Percentiles rank a stretch among this genome's conserved stretches.
phyloP scores from a whole-genome alignment of 805 yeast genomes.

The Wickerhamomyces mucosus region DNA sequence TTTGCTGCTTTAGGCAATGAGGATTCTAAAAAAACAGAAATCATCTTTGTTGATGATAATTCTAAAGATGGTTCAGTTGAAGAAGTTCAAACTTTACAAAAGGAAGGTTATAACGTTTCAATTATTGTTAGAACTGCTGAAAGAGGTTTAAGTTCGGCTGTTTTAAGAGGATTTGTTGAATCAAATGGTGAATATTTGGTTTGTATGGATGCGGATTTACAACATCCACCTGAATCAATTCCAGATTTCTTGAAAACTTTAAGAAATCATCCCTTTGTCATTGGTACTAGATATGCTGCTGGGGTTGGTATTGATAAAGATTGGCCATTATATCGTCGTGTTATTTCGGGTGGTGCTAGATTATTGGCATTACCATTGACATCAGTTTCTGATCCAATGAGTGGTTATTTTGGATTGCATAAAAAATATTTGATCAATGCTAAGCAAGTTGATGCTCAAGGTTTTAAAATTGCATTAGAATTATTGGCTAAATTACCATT shows the following conservation, averaged over 20 bases:
- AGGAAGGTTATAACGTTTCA: slow-evolving; percentile 37
- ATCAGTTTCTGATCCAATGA: slow-evolving; percentile 44
- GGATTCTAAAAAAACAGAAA: slow-evolving; percentile 32
- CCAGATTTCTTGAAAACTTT: slow-evolving; percentile 33
- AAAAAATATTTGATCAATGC: slow-evolving; percentile 30
- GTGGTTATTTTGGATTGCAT: slow-evolving; percentile 42
- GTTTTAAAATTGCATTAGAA: slow-evolving; percentile 42
- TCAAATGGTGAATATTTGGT: slow-evolving; percentile 37
- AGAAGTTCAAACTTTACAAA: slow-evolving; percentile 34
- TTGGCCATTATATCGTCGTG: slow-evolving; percentile 43
- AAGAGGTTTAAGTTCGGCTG: slow-evolving; percentile 42
- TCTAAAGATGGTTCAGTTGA: slow-evolving; percentile 44
- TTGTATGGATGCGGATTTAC: slow-evolving; percentile 47
- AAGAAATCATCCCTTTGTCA: slow-evolving; percentile 32
- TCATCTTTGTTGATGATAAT: slow-evolving; percentile 43
- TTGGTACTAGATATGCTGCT: slow-evolving; percentile 45
- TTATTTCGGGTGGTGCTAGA: slow-evolving; percentile 40
- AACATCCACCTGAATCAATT: slow-evolving; percentile 44
- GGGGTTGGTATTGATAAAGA: slow-evolving; percentile 46
- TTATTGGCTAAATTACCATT: slow-evolving; percentile 36
- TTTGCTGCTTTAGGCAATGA: slow-evolving; percentile 38
- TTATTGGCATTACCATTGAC: slow-evolving; percentile 40
- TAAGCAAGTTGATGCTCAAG: slow-evolving; percentile 29
- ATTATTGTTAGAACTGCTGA: slow-evolving; percentile 42
- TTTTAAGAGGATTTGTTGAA: slow-evolving; percentile 36